Base-by-base conservation (phyloP, 371 early-diverging fungal genomes). In the Mucor indicus region DNA sequence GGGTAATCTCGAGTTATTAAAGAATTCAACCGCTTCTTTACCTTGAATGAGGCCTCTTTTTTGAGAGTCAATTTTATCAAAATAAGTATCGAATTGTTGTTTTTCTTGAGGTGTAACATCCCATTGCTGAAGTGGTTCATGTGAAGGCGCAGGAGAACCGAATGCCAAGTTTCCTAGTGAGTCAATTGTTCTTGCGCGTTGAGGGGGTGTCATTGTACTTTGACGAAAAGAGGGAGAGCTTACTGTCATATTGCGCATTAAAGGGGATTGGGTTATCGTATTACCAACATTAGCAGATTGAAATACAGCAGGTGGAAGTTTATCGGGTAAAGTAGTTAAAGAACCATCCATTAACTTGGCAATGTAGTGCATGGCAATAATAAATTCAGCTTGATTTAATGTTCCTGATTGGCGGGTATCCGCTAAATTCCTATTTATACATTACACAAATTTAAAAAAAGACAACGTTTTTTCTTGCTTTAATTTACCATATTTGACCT, bases 331-430 rank as follows among this genome's bases (percentile, higher is more conserved):
- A 17, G 57, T 59, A n/a, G 74, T 57, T 35, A 75, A 62, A 8
- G 79, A 75, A 9, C 82, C 80, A 51, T 84, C 86, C 89, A 91
- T 87, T 5, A 83, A 57, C 39, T 83, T 77, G 25, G 86, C 81
- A 51, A 91, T 77, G 53, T 84, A 87, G 64, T 87, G 83, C 92
- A 91, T 91, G 43, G 90, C 90, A 49, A 90, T 84, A 15, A 79
- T 77, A 60, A 91, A 91, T 60, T 86, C 88, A 3, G 80, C 67
- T 44, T 84, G 75, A 39, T 84, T 79, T 25, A 91, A 53, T 30
- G 78, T 65, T 32, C 89, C 90, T 29, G 83, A 69, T 24, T 71
- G 62, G 42, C 82, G 81, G n/a, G 85, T 80, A 53, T 91, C 87
- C 0, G 88, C 89, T 49, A 91, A 64, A 48, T 55, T 50, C 86